Evolutionary conservation across 495 filamentous ascomycete genomes (phyloP).

Genomic region (Penicillium antarcticum): DNA sequence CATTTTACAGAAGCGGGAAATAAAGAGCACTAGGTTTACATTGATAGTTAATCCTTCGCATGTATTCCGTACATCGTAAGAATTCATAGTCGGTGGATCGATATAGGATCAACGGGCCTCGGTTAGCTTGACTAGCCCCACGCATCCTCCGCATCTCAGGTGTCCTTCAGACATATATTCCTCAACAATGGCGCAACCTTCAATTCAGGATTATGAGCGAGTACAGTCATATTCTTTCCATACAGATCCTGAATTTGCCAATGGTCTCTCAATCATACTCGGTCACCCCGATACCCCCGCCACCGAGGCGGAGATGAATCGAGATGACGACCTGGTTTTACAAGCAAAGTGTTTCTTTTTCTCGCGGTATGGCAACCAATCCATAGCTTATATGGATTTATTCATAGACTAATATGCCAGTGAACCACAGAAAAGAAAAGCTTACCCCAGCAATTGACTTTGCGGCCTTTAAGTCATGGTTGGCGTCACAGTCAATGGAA

Average conservation of each 20-base stretch:
- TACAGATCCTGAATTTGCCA: constrained; percentile 45
- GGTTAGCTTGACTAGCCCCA: constrained; percentile 5
- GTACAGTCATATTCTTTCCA: constrained; percentile 37
- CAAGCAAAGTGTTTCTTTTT: constrained; percentile 55
- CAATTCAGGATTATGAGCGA: constrained; percentile 18
- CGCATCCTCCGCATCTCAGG: constrained; percentile 5
- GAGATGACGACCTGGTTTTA: constrained; percentile 42
- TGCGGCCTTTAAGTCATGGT: constrained; percentile 41
- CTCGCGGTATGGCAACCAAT: constrained; percentile 33
- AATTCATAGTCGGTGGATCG: too few species aligned
- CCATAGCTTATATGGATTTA: neutral
- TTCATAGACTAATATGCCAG: neutral
- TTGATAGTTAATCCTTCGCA: neutral
- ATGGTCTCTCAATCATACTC: constrained; percentile 47
- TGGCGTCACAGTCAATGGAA: constrained; percentile 15
- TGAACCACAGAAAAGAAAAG: constrained; percentile 35
- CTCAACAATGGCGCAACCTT: constrained; percentile 5
- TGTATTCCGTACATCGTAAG: too few species aligned
- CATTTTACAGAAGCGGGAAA: neutral
- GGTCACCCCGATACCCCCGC: constrained; percentile 39
- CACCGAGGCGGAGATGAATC: constrained; percentile 38
- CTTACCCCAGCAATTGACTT: constrained; percentile 37
- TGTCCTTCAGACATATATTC: neutral
- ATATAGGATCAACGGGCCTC: constrained; percentile 1
- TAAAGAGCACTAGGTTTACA: neutral